Base-by-base conservation (phyloP, 768 basidiomycete genomes). In the Lactarius vividus region DNA sequence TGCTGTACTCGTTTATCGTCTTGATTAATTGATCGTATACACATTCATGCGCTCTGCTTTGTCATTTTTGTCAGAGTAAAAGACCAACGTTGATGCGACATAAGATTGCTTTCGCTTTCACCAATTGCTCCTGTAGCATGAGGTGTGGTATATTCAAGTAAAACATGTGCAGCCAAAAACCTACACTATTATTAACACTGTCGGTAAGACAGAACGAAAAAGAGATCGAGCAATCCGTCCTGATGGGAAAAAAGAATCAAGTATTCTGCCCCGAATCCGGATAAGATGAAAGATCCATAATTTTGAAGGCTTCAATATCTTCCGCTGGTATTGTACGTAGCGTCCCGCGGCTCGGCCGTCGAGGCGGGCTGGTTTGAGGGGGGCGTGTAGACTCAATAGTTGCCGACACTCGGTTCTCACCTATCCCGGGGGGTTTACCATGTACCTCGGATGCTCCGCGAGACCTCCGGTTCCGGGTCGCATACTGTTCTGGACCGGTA, bases 251-350 rank as follows among this genome's bases (percentile, higher is more conserved):
- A 11, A 3, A 57, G 16, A 28, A 23, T 69, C 70, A 69, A 23
- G 62, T 55, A 49, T 70, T 53, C 49, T 67, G 75, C 44, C 69
- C 65, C 15, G 57, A 74, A 70, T 20, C 49, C 6, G 40, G 49
- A n/a, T 35, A 46, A 28, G 77, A 77, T 75, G 81, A 81, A 46
- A 87, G 70, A 29, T 74, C 73, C 1, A 88, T 81, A 42, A 87
- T 82, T 75, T 89, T 88, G 71, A 88, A 88, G 82, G 57, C 77
- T 73, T 70, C 78, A 78, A 59, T 75, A 70, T 57, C 77, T 72
- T 37, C 78, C 74, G 39, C 79, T 75, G 52, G 71, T 57, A 65
- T 79, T 74, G 61, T 74, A 64, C 39, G 75, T 69, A 67, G 70
- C 61, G 53, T 71, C 42, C 64, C 39, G 73, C 71, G 61, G 70